Evolutionary conservation across 2,329 filamentous ascomycete species (phyloP).

Genomic region (Myriosclerotinia curreyana): DNA sequence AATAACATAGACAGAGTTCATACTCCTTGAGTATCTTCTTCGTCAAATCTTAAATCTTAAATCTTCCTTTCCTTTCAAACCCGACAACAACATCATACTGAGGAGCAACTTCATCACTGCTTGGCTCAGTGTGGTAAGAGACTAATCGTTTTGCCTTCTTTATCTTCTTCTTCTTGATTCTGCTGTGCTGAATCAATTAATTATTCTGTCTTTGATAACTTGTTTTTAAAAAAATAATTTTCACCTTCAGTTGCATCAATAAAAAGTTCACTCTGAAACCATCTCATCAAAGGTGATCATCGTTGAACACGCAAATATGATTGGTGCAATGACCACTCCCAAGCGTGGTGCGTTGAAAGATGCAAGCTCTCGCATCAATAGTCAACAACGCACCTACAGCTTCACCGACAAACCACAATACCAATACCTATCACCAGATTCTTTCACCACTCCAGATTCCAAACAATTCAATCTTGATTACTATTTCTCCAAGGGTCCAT

Average conservation of each 20-base stretch:
- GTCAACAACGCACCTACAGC: not conserved
- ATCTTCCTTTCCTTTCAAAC: not conserved
- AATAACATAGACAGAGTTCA: not conserved
- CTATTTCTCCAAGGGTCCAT: not conserved
- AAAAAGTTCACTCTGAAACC: not conserved
- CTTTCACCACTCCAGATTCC: not conserved
- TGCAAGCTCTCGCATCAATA: constrained; percentile 5
- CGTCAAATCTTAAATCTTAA: not conserved
- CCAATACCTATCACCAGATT: not conserved
- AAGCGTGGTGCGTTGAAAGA: not conserved
- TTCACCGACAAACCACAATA: not conserved
- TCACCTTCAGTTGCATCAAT: not conserved
- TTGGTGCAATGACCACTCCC: not conserved
- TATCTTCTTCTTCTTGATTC: not conserved
- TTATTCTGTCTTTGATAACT: not conserved
- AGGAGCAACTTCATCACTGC: not conserved
- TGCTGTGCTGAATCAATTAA: not conserved
- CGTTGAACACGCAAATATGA: not conserved
- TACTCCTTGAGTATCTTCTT: not conserved
- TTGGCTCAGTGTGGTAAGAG: not conserved
- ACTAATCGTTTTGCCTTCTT: not conserved
- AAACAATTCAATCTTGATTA: not conserved
- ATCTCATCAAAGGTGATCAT: not conserved
- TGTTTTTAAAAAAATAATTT: not conserved
- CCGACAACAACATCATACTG: not conserved